Conservation (phyloP, 2,329 filamentous ascomycete species). For the Beauveria australis region DNA sequence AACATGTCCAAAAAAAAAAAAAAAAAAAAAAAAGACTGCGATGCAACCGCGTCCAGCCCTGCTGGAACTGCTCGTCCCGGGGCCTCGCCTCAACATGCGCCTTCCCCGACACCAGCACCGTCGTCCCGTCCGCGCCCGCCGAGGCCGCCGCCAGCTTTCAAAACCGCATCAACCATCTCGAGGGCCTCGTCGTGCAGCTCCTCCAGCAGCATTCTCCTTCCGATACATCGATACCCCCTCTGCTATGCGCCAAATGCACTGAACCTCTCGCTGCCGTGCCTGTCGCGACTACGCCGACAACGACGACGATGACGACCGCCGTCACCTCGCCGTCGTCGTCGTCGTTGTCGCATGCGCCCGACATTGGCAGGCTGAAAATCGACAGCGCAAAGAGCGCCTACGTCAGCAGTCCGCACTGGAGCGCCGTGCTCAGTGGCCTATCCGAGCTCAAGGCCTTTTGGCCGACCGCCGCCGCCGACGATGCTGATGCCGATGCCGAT, state of each 20-base stretch:
- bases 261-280: background rate
- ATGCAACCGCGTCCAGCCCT: constrained; percentile 24
- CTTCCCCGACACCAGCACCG: constrained; percentile 23
- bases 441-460: constrained; percentile 4
- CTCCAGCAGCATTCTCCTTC: background rate
- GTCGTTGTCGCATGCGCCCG: background rate
- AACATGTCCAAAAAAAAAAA: background rate
- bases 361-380: constrained; percentile 1
- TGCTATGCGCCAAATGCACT: background rate
- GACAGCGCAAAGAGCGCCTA: constrained; percentile 2
- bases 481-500: background rate
- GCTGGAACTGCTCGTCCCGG: constrained; percentile 21
- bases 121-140: constrained; percentile 2
- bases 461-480: background rate
- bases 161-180: constrained; percentile 22
- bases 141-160: constrained; percentile 8
- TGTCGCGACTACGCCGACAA: background rate
- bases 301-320: background rate
- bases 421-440: constrained; percentile 3
- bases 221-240: background rate
- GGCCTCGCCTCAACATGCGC: constrained; percentile 19
- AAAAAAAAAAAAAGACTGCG: constrained; percentile 16
- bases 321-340: background rate
- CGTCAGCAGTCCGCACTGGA: constrained; percentile 9
- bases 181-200: constrained; percentile 18